phyloP scores from a whole-genome alignment of 192 early-diverging fungal species.

The Coemansia umbellata region DNA sequence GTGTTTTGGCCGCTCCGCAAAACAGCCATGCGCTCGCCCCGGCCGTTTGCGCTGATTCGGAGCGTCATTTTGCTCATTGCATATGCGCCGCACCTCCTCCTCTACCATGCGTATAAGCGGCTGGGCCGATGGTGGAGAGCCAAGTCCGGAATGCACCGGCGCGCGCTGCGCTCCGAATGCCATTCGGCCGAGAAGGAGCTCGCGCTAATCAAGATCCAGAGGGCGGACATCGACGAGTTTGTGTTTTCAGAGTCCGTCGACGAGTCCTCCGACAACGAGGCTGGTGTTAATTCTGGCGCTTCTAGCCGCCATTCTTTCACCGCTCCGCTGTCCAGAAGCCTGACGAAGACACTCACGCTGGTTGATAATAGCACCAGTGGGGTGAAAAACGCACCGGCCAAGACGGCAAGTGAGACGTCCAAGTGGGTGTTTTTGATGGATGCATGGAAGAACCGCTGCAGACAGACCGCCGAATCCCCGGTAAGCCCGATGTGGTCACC shows the following conservation, averaged over 20 bases:
- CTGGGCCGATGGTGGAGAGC: conserved; percentile 24
- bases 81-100: conserved; percentile 24
- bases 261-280: neutral
- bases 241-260: conserved; percentile 4
- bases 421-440: conserved; percentile 16
- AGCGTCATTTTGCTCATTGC: conserved; percentile 17
- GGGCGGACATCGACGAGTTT: conserved; percentile 19
- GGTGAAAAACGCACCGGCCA: neutral
- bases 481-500: neutral
- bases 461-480: neutral
- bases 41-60: conserved; percentile 23
- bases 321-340: neutral
- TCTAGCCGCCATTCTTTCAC: neutral
- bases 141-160: conserved; percentile 18
- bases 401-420: neutral
- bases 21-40: conserved; percentile 10
- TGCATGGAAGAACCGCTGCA: conserved; percentile 9
- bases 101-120: conserved; percentile 11
- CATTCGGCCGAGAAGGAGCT: conserved; percentile 29
- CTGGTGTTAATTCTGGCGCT: neutral
- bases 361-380: conserved; percentile 1
- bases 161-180: conserved; percentile 23
- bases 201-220: conserved; percentile 15
- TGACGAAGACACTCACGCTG: neutral
- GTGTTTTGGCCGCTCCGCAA: conserved; percentile 35